Evolutionary conservation across 1,139 yeast species (phyloP), one percentile per base, ranked within the genome.

Genomic region (Casaregolazyma lundiana): DNA sequence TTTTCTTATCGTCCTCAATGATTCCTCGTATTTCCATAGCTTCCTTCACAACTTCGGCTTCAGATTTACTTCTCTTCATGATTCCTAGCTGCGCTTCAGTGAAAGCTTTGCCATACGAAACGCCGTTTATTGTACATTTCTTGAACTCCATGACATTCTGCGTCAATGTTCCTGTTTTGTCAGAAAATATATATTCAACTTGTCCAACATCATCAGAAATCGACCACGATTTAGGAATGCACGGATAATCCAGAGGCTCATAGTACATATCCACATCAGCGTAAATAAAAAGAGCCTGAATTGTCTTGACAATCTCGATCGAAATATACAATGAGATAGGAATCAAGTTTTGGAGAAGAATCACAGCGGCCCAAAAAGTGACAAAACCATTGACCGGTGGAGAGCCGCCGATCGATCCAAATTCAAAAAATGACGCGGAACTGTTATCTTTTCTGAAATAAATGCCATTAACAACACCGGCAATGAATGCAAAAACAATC

Each of bases 161-260:
- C 1, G 98, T 92, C 56, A 92, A 73, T 0, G 98, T 92, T 50
- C 98, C 98, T 0, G 98, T 92, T 67, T 92, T 92, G 69, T 92
- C 97, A 61, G 96, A 86, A 67, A 92, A 92, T 38, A 92, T 82
- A 63, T 89, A 92, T 64, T 90, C 97, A 57, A 92, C 85, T 67
- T 92, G 97, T 20, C 98, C 98, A 58, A 92, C 73, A 66, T 92
- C 98, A 70, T 92, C 98, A n/a, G 97, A 87, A 44, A 94, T 88
- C 60, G 85, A 87, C 98, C 98, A 92, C 0, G 97, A 78, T 62
- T 92, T 90, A 4, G 98, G 97, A 2, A 90, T 80, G 67, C 97
- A 92, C 0, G 97, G 97, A 63, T 86, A 90, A 63, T 92, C 96
- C 53, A 89, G 71, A 50, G 73, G 80, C 45, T 78, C 84, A 61